Conservation (phyloP, 768 basidiomycete genomes). For the Hydnum rufescens region DNA sequence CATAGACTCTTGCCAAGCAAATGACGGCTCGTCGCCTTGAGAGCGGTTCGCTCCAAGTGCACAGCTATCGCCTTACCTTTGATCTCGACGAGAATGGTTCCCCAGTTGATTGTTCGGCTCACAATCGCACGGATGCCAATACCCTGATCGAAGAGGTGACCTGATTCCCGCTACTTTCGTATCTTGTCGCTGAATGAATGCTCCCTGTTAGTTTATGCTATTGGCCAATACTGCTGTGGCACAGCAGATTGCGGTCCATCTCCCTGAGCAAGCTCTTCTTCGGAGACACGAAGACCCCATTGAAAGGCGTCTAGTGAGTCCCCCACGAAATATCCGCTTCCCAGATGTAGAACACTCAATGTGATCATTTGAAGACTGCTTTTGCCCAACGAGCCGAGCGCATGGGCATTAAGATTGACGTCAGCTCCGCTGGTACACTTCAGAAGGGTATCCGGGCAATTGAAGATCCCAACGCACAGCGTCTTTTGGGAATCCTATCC, state of each 20-base stretch:
- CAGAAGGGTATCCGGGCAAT: slow-evolving; percentile 73
- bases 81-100: slow-evolving; percentile 56
- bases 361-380: slow-evolving; percentile 29
- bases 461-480: slow-evolving; percentile 47
- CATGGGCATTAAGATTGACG: slow-evolving; percentile 68
- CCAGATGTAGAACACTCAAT: slow-evolving; percentile 3
- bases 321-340: not conserved
- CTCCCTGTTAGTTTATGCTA: slow-evolving; percentile 60
- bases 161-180: not conserved
- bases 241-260: slow-evolving; percentile 78
- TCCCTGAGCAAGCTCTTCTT: slow-evolving; percentile 93
- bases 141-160: slow-evolving; percentile 74
- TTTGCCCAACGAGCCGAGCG: slow-evolving; percentile 68
- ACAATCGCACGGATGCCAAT: slow-evolving; percentile 51
- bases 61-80: slow-evolving; percentile 56
- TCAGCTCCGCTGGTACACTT: slow-evolving; percentile 53
- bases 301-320: slow-evolving; percentile 67
- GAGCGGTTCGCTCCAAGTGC: slow-evolving; percentile 55
- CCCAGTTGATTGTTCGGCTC: slow-evolving; percentile 58
- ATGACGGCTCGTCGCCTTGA: slow-evolving; percentile 55
- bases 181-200: slow-evolving; percentile 4
- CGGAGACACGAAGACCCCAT: slow-evolving; percentile 87
- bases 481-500: slow-evolving; percentile 63
- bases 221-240: slow-evolving; percentile 79
- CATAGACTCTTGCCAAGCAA: slow-evolving; percentile 40